Conservation (phyloP, 108 stramenopile genomes). For the Pseudonitzschia delicatissima region DNA sequence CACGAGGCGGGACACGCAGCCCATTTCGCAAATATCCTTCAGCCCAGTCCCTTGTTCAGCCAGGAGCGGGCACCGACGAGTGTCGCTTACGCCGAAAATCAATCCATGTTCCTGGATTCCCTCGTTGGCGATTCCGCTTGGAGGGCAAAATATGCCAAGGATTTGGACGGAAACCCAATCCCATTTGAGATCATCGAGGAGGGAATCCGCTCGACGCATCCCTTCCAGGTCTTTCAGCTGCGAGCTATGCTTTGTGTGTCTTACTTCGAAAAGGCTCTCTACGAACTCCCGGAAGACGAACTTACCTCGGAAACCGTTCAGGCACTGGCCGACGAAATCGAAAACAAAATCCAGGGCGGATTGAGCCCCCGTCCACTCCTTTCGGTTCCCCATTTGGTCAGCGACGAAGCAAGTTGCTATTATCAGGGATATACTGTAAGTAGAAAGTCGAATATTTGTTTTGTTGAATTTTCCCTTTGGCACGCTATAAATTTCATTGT, state of each 20-base stretch:
- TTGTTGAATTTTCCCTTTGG: not conserved
- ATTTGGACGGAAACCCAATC: constrained; percentile 44
- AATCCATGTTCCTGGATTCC: constrained; percentile 70
- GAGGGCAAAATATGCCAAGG: constrained; percentile 62
- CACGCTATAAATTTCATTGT: not conserved
- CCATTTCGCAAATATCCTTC: constrained; percentile 68
- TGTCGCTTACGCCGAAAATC: constrained; percentile 70
- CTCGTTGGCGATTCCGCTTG: constrained; percentile 71
- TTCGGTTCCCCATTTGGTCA: constrained; percentile 63
- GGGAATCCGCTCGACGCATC: constrained; percentile 61
- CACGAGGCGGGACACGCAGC: constrained; percentile 79
- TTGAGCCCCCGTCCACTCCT: constrained; percentile 57
- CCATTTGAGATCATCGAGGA: constrained; percentile 68
- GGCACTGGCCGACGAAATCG: constrained; percentile 57
- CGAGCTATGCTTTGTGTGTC: constrained; percentile 64
- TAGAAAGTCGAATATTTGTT: not conserved
- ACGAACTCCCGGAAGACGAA: constrained; percentile 64
- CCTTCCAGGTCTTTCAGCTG: constrained; percentile 53
- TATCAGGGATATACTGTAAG: constrained; percentile 25
- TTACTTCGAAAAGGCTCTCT: constrained; percentile 75
- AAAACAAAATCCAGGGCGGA: constrained; percentile 65
- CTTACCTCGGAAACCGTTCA: constrained; percentile 55
- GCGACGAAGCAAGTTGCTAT: constrained; percentile 57
- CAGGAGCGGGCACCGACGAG: constrained; percentile 70
- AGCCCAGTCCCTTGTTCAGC: constrained; percentile 57